phyloP scores from a whole-genome alignment of 805 yeast genomes.

The Priceomyces castillae region DNA sequence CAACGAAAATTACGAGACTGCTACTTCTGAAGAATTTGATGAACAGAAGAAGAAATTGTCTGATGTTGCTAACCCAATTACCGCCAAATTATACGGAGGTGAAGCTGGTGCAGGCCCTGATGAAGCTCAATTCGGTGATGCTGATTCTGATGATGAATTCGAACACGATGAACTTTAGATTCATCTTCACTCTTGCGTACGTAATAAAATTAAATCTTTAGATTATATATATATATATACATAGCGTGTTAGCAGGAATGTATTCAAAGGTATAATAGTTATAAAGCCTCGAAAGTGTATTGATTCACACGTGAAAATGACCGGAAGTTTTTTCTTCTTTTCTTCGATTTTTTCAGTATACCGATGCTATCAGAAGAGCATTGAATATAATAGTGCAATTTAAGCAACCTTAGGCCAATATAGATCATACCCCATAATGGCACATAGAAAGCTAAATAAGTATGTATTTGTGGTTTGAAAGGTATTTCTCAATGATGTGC shows the following conservation, averaged over 20 bases:
- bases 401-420: background rate
- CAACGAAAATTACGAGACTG: conserved; percentile 77
- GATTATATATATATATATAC: conserved; percentile 2
- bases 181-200: background rate
- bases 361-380: background rate
- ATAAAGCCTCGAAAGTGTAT: background rate
- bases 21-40: conserved; percentile 88
- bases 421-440: conserved; percentile 14
- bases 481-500: too few species aligned
- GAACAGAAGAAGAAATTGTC: conserved; percentile 82
- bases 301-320: background rate
- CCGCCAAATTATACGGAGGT: conserved; percentile 67
- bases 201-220: conserved; percentile 1
- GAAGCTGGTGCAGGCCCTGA: conserved; percentile 41
- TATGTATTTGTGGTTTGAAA: conserved; percentile 19
- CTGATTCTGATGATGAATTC: conserved; percentile 42
- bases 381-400: background rate
- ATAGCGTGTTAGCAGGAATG: too few species aligned
- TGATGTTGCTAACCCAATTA: conserved; percentile 85
- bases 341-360: conserved; percentile 5
- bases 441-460: conserved; percentile 37
- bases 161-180: conserved; percentile 45
- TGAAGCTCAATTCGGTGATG: conserved; percentile 39
- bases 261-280: background rate
- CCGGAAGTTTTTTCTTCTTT: conserved; percentile 2